A percentile compares a stretch with the other conserved stretches of the same genome.
phyloP scores from a whole-genome alignment of 2,329 filamentous ascomycete genomes.

The Thelonectria olida region DNA sequence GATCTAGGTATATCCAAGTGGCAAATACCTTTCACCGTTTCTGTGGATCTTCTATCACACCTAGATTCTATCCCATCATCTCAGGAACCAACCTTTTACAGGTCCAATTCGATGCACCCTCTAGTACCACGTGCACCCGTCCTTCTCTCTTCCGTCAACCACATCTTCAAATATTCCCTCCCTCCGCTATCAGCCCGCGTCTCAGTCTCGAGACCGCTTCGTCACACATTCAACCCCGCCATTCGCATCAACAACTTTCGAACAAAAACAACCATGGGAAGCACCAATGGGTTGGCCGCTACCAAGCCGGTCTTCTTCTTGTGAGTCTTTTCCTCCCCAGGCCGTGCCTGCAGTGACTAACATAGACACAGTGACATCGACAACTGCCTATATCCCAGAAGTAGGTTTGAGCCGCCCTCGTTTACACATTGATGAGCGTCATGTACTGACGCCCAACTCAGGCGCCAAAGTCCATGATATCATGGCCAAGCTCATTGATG shows the following conservation, averaged over 20 bases:
- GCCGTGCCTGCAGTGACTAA: constrained; percentile 14
- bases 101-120: constrained; percentile 34
- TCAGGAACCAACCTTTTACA: constrained; percentile 8
- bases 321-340: constrained; percentile 37
- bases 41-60: constrained; percentile 19
- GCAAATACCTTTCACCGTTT: constrained; percentile 16
- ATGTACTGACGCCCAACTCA: constrained; percentile 41
- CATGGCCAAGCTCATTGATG: constrained; percentile 84
- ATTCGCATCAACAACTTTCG: constrained; percentile 15
- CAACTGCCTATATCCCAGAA: constrained; percentile 94
- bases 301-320: constrained; percentile 56
- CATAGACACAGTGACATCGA: constrained; percentile 84
- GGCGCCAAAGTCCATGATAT: constrained; percentile 84
- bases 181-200: constrained; percentile 18
- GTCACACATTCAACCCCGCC: constrained; percentile 18
- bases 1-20: constrained; percentile 6
- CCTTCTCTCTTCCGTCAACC: constrained; percentile 26
- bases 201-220: constrained; percentile 25
- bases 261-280: constrained; percentile 40
- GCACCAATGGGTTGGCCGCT: constrained; percentile 45
- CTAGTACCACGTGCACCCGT: constrained; percentile 34
- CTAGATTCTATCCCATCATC: constrained; percentile 12
- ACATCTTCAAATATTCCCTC: constrained; percentile 20
- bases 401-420: constrained; percentile 55
- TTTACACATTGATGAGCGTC: neutral